Conservation (phyloP, 1,284 basidiomycete genomes). For the Ceratobasidium sp. region DNA sequence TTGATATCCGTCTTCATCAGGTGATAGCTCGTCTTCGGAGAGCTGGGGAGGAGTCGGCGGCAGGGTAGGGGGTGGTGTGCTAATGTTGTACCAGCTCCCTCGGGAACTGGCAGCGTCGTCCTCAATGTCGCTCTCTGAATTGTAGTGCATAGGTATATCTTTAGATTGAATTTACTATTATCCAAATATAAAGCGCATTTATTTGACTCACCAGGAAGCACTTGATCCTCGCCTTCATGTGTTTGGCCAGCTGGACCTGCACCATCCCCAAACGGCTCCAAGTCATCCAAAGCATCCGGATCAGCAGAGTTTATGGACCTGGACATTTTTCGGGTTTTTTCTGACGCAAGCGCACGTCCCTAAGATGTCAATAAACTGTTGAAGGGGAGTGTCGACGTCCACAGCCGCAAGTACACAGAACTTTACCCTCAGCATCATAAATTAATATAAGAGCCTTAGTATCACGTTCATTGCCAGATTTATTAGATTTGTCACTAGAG, state of each 20-base stretch:
- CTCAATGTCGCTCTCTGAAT: background rate
- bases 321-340: too few species aligned
- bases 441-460: background rate
- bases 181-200: background rate
- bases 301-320: background rate
- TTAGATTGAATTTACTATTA: too few species aligned
- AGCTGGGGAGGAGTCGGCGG: background rate
- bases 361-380: background rate
- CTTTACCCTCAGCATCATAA: background rate
- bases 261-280: background rate
- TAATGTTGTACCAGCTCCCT: background rate
- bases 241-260: background rate
- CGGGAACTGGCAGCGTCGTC: background rate
- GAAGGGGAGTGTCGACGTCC: background rate
- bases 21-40: background rate
- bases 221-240: background rate
- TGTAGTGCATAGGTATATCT: constrained; percentile 11
- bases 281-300: background rate
- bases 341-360: too few species aligned
- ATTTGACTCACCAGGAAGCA: background rate
- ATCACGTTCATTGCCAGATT: background rate
- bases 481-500: background rate
- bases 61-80: background rate
- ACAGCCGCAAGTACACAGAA: background rate
- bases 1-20: background rate